Conservation (phyloP, 257 asterid genomes). For the Gentiana macrophylla region DNA sequence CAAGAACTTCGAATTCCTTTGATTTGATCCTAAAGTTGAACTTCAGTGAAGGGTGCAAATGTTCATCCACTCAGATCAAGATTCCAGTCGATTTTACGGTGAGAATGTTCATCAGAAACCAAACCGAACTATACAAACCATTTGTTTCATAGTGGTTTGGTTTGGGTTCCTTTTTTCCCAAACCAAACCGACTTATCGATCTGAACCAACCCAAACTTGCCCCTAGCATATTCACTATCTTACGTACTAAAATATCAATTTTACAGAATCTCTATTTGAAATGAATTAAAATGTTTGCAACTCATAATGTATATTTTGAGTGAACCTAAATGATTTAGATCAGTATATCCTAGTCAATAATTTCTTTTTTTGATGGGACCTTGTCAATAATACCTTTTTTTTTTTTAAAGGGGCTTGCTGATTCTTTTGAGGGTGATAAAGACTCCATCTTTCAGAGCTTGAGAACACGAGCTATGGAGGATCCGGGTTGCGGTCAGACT, state of each 20-base stretch:
- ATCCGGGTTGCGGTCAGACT: constrained; percentile 66
- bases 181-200: no score
- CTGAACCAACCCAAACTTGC: no score
- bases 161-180: no score
- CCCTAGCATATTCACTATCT: no score
- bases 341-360: no score
- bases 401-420: constrained; percentile 33
- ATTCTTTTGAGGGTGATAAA: constrained; percentile 31
- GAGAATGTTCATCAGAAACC: constrained; percentile 3
- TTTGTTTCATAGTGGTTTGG: no score
- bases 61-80: constrained; percentile 39
- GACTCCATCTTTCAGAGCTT: constrained; percentile 46
- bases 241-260: no score
- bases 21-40: constrained; percentile 45
- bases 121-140: no score
- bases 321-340: no score
- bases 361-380: background rate
- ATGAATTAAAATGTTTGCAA: no score
- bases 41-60: constrained; percentile 80
- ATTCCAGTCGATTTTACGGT: constrained; percentile 83
- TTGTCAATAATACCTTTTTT: background rate
- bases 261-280: no score
- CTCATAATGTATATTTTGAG: no score
- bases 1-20: constrained; percentile 43
- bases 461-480: constrained; percentile 37